Percentiles rank a stretch among this genome's conserved stretches.
Conservation (phyloP, 345 rosid genomes). For the Salix dunnii region DNA sequence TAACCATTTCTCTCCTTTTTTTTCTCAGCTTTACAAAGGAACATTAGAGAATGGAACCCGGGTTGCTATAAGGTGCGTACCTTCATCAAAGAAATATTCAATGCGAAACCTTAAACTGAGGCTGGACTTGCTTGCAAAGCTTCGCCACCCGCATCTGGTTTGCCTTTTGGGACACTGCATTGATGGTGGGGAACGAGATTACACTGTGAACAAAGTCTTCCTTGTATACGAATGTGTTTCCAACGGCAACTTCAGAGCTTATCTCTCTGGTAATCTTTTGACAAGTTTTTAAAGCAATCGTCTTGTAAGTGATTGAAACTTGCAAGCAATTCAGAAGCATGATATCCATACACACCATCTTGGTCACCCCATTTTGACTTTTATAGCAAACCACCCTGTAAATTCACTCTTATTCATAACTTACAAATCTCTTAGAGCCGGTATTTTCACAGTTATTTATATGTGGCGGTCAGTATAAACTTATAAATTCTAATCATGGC, state of each 20-base stretch:
- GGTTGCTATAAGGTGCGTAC: slow-evolving; percentile 46
- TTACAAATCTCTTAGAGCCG: background rate
- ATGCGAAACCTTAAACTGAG: slow-evolving; percentile 44
- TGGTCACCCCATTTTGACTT: background rate
- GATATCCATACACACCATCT: background rate
- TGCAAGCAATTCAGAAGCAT: background rate
- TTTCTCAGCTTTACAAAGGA: slow-evolving; percentile 45
- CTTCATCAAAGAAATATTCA: slow-evolving; percentile 41
- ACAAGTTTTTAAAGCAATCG: background rate
- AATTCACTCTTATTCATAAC: background rate
- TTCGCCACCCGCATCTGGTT: slow-evolving; percentile 49
- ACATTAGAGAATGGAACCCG: slow-evolving; percentile 38
- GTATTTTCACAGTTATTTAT: background rate
- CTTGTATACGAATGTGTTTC: slow-evolving; percentile 44
- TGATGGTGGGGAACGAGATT: slow-evolving; percentile 35
- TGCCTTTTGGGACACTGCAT: slow-evolving; percentile 57
- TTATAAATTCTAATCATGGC: slow-evolving; percentile 10
- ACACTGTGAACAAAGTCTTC: slow-evolving; percentile 36
- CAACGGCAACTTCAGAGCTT: slow-evolving; percentile 37
- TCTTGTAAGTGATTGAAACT: background rate
- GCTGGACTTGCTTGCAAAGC: slow-evolving; percentile 48
- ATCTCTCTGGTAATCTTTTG: slow-evolving; percentile 40
- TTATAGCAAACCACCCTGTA: background rate
- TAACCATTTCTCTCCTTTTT: background rate
- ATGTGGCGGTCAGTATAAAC: background rate